Evolutionary conservation across 2,329 filamentous ascomycete genomes (phyloP).

Genomic region (Blastomyces emzantsi): DNA sequence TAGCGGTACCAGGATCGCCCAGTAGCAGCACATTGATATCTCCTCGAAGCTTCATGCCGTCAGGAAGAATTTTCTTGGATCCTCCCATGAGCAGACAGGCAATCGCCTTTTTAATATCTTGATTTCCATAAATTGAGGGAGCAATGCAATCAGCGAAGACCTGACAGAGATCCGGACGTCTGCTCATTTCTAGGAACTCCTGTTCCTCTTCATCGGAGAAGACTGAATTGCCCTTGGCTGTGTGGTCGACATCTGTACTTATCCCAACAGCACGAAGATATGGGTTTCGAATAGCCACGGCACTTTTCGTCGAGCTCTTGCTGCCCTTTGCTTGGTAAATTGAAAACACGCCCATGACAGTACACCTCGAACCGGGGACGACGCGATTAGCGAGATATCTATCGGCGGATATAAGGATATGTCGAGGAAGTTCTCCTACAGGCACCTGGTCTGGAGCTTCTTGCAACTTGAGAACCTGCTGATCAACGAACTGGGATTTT

Average conservation of each 20-base stretch:
- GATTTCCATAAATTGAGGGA: slow-evolving; percentile 93
- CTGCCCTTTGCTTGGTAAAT: slow-evolving; percentile 91
- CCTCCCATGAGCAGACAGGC: slow-evolving; percentile 87
- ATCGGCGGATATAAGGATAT: slow-evolving; percentile 94
- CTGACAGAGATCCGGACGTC: slow-evolving; percentile 84
- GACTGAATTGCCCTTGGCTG: slow-evolving; percentile 69
- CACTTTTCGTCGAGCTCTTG: slow-evolving; percentile 65
- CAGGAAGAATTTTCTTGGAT: slow-evolving; percentile 93
- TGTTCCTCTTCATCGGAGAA: slow-evolving; percentile 97
- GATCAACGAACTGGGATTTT: slow-evolving; percentile 88
- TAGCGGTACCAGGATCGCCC: slow-evolving; percentile 95
- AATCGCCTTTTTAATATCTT: slow-evolving; percentile 95
- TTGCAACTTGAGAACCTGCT: slow-evolving; percentile 96
- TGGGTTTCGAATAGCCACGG: slow-evolving; percentile 90
- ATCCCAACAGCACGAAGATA: slow-evolving; percentile 92
- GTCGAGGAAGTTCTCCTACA: slow-evolving; percentile 87
- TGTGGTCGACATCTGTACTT: slow-evolving; percentile 80
- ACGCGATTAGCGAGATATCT: slow-evolving; percentile 92
- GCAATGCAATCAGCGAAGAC: slow-evolving; percentile 87
- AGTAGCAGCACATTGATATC: slow-evolving; percentile 97
- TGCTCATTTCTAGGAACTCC: slow-evolving; percentile 85
- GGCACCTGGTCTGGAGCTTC: slow-evolving; percentile 96
- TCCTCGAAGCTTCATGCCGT: slow-evolving; percentile 94
- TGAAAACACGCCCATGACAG: slow-evolving; percentile 93
- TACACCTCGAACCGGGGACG: slow-evolving; percentile 88